Conservation (phyloP, 768 basidiomycete genomes). For the Agaricus sinodeliciosus region DNA sequence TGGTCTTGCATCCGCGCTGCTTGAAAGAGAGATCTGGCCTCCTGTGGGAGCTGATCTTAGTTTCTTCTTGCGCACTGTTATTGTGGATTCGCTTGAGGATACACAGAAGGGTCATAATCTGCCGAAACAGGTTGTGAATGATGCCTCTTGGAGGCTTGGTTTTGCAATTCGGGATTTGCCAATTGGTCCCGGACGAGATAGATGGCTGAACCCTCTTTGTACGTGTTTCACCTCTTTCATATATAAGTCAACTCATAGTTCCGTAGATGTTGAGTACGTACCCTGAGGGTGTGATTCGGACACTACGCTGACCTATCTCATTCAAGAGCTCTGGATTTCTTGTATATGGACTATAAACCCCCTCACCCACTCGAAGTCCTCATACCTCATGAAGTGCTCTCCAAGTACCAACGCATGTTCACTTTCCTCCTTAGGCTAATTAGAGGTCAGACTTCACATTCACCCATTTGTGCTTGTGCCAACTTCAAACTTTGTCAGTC, state of each 20-base stretch:
- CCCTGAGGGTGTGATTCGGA: not conserved
- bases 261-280: conserved; percentile 42
- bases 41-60: conserved; percentile 82
- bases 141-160: conserved; percentile 68
- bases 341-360: conserved; percentile 88
- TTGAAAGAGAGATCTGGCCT: conserved; percentile 76
- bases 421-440: conserved; percentile 71
- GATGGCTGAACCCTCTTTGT: conserved; percentile 82
- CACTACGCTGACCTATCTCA: not conserved
- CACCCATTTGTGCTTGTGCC: not conserved
- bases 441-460: conserved; percentile 46
- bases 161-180: conserved; percentile 79
- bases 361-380: conserved; percentile 70
- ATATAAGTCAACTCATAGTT: conserved; percentile 2
- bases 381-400: conserved; percentile 65
- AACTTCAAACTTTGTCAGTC: conserved; percentile 31
- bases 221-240: conserved; percentile 22
- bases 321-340: conserved; percentile 75
- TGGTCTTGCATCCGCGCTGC: conserved; percentile 67
- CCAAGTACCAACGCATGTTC: conserved; percentile 83
- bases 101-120: conserved; percentile 24
- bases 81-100: conserved; percentile 68
- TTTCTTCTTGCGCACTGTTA: conserved; percentile 76
- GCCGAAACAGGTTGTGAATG: conserved; percentile 22
- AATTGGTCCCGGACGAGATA: conserved; percentile 54